A percentile compares a stretch with the other conserved stretches of the same genome.
These are phyloP conservation scores for Pseudevernia furfuracea DNA, from an alignment of 495 filamentous ascomycete species.

Conservation along the genomic window DNA sequence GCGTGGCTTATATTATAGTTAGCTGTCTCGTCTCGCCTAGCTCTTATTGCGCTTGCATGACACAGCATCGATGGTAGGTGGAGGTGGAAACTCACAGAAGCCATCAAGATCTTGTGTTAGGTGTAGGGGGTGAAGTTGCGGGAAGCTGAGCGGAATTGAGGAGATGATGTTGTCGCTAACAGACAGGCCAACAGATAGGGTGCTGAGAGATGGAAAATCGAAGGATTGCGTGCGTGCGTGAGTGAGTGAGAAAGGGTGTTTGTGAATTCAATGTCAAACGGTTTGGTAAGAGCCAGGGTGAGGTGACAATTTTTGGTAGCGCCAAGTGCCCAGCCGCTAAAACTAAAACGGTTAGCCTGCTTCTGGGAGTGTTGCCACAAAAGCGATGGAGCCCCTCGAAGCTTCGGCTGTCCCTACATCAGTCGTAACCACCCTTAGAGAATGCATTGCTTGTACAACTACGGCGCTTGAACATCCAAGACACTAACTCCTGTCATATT, in stretches of 20 bases:
- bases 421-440: background rate
- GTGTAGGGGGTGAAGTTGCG: background rate
- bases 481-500: background rate
- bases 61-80: background rate
- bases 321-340: conserved; percentile 3
- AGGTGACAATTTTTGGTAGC: conserved; percentile 11
- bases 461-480: background rate
- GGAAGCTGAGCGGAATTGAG: background rate
- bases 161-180: background rate
- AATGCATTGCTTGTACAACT: background rate
- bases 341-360: background rate
- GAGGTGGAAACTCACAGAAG: conserved; percentile 23
- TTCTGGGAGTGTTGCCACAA: too few species aligned
- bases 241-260: background rate
- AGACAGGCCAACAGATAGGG: background rate
- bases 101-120: conserved; percentile 19
- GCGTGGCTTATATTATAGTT: conserved; percentile 19
- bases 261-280: background rate
- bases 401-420: background rate
- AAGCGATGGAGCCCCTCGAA: too few species aligned
- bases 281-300: background rate
- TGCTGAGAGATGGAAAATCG: background rate
- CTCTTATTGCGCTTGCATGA: background rate
- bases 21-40: background rate
- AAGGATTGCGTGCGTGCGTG: background rate